Percentiles rank a stretch among this genome's conserved stretches.
These are phyloP conservation scores for Pelagomonas calceolata DNA, from an alignment of 108 stramenopile species.

Conservation along the genomic window DNA sequence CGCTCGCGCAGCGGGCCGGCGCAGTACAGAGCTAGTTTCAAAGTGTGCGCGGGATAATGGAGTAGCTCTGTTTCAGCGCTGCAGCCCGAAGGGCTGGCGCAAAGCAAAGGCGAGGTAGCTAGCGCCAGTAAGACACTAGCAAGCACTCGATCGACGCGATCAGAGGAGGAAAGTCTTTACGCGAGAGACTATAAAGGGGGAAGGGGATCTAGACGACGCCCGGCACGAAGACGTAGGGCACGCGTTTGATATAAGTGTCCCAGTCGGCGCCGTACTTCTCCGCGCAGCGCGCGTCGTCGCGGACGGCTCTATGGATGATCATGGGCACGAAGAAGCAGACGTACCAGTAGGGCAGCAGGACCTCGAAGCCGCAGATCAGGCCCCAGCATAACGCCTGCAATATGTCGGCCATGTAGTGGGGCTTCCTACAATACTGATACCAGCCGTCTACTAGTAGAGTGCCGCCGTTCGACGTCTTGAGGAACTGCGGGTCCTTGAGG, in stretches of 20 bases:
- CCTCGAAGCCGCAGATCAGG: conserved; percentile 37
- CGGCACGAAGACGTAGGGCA: conserved; percentile 48
- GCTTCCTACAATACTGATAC: conserved; percentile 39
- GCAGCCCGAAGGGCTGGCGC: no score
- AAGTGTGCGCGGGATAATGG: no score
- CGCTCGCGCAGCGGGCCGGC: no score
- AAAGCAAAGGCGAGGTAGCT: no score
- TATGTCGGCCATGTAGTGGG: conserved; percentile 49
- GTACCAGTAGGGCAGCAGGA: conserved; percentile 46
- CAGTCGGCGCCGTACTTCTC: conserved; percentile 43
- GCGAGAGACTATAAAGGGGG: no score
- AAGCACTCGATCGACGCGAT: no score
- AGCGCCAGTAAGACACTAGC: no score
- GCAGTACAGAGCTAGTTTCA: no score
- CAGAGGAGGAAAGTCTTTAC: no score
- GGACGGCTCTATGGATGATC: conserved; percentile 37
- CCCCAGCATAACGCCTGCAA: conserved; percentile 47
- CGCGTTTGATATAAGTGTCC: conserved; percentile 40
- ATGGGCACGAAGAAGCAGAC: conserved; percentile 38
- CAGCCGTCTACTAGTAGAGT: conserved; percentile 46
- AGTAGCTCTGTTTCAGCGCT: no score
- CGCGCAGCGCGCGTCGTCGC: conserved; percentile 45
- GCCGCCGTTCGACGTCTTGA: conserved; percentile 39
- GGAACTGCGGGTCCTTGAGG: conserved; percentile 35
- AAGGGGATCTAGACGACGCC: conserved; percentile 36